Conservation (phyloP, 768 basidiomycete genomes). For the Asterophora parasitica region DNA sequence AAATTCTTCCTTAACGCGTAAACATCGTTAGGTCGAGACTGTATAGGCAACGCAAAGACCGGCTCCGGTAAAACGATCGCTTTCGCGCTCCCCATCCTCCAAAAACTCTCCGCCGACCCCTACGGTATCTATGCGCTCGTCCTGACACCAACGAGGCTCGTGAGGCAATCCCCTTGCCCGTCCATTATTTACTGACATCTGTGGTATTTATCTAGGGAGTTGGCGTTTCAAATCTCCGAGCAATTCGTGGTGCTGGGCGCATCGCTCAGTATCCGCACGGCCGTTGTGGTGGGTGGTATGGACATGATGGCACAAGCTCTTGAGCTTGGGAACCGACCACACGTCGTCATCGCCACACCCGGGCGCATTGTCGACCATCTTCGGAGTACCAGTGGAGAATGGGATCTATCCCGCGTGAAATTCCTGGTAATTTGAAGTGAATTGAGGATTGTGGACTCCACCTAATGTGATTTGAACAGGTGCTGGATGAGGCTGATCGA, state of each 20-base stretch:
- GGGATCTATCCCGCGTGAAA: conserved; percentile 80
- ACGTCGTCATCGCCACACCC: conserved; percentile 93
- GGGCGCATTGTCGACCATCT: conserved; percentile 92
- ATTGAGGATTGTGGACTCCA: no score
- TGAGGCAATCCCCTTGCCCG: background rate
- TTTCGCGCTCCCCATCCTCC: conserved; percentile 92
- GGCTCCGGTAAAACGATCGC: conserved; percentile 98
- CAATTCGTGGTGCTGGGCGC: conserved; percentile 91
- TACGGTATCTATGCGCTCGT: conserved; percentile 94
- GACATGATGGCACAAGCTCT: conserved; percentile 95
- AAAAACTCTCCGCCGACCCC: conserved; percentile 82
- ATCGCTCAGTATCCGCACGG: conserved; percentile 74
- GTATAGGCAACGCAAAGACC: conserved; percentile 96
- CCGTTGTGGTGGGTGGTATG: conserved; percentile 95
- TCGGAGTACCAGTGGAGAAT: conserved; percentile 70
- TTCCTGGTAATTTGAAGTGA: conserved; percentile 58
- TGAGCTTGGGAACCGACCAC: conserved; percentile 80
- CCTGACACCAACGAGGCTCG: conserved; percentile 90
- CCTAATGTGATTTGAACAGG: conserved; percentile 36
- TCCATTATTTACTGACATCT: background rate
- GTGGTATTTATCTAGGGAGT: conserved; percentile 52
- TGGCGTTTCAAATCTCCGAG: conserved; percentile 96
- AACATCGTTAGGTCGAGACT: conserved; percentile 90
- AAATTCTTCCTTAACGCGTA: no score
- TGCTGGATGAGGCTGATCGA: conserved; percentile 95